Base-by-base conservation (phyloP, 371 early-diverging fungal species). In the Syncephalis fuscata region DNA sequence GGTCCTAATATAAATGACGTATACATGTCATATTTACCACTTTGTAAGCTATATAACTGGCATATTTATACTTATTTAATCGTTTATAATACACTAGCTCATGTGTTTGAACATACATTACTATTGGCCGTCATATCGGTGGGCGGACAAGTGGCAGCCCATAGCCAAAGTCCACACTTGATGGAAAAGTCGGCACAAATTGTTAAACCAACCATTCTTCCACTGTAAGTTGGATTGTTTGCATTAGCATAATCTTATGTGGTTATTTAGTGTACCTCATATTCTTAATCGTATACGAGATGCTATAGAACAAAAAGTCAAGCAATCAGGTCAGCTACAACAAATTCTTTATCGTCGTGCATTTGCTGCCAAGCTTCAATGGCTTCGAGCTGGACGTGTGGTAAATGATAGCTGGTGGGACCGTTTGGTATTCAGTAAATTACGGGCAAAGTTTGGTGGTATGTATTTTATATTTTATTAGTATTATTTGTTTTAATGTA, bases 231-330 rank as follows among this genome's bases (percentile, higher is more conserved):
- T 32, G 32, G 11, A 7, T 32, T 32, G 11, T 32, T 32, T 32
- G 11, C 32, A 32, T 32, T 32, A 32, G 11, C n/a, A n/a, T n/a
- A n/a, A n/a, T n/a, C n/a, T n/a, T n/a, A n/a, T n/a, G n/a, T 32
- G 32, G 11, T 32, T 4, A 56, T 66, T 67, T 49, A 76, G 83
- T 17, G 95, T 97, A 11, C 96, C 98, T 2, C 67, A 94, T 11
- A 68, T 96, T 44, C 67, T 92, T 46, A 92, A 90, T 71, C 68
- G 88, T 16, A 73, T 98, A 51, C 79, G 91, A 64, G 81, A 77
- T 58, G 77, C 74, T 42, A 67, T 97, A 46, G 61, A 73, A 37
- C 71, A 74, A 7, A 63, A 70, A 20, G 77, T 84, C 0, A 49
- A 79, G 17, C 64, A 73, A 39, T 78, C 81, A 14, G n/a, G 74